Base-by-base conservation (phyloP, 306 rosid species). In the Pyrus betulifolia region DNA sequence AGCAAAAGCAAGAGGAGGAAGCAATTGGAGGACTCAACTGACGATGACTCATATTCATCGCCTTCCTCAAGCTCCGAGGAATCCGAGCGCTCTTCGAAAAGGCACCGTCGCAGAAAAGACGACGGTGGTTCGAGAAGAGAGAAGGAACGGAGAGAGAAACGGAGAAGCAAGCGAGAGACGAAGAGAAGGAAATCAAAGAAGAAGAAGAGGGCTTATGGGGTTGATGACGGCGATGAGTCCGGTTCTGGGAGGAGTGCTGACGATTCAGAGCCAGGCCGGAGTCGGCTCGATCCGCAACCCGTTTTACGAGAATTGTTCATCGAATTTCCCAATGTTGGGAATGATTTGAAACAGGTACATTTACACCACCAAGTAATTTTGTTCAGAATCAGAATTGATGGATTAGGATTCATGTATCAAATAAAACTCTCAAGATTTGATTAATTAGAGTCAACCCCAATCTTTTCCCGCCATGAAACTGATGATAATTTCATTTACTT, bases 281-380 rank as follows among this genome's bases (percentile, higher is more conserved):
- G 67, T 49, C 74, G 69, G 82, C 72, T 78, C 80, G 82, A 86
- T 9, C 94, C 97, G 35, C 81, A 84, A 79, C 67, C 58, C 5
- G 85, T 79, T 35, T 59, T 91, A 31, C 80, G 69, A 10, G 85
- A 85, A 38, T 78, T 94, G 87, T 77, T 91, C 88, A 81, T 33
- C 18, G 86, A 86, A 70, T 94, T 94, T 52, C 97, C 97, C 63
- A 85, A 83, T 54, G 93, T 85, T 61, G 93, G 85, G 76, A 85
- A 79, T 78, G 96, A 94, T 72, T 86, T 94, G 83, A 86, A 82
- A 61, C 91, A 82, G 98, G 98, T 94, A 65, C 21, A 61, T 12
- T 31, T 10, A 5, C 46, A 9, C 46, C 46, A 44, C 46, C 46
- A 44, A 44, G 13, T 44, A 44, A 44, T 44, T 44, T 44, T 44